Evolutionary conservation across 495 filamentous ascomycete genomes (phyloP), one percentile per base, ranked within the genome.

Genomic region (Penicillium cataractarum): DNA sequence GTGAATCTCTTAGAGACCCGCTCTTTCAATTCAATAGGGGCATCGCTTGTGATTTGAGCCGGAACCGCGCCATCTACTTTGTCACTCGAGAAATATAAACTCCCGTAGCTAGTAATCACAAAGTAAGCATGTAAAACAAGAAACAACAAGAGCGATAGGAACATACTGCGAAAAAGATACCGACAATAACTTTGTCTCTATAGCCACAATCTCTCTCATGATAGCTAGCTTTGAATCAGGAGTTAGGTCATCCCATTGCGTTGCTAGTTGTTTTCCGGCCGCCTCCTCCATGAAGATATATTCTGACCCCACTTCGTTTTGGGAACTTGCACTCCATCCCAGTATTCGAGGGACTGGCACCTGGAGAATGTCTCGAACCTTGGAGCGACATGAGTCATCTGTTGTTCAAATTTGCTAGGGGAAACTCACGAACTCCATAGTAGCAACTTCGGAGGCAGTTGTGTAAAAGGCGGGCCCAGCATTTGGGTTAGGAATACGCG

Each of bases 401-500:
- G 27, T 4, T 31, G 35, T 15, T 54, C 21, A n/a, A 39, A 22
- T 24, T 33, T 58, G 15, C n/a, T 2, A 6, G 12, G 10, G 4
- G 42, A 40, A 60, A 62, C 66, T 48, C 26, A 77, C 66, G 63
- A 76, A 73, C 29, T 70, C 64, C 59, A 76, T 70, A 9, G 78
- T 80, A 10, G 78, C 78, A 54, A 77, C 73, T 63, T 79, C 75
- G 22, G 75, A 79, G 6, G 76, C 75, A 22, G 70, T 70, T 10
- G 71, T 65, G 39, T 73, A 69, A 39, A 71, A 67, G 19, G 62
- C 33, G 10, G 69, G 73, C 7, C 68, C 68, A 7, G 74, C 69
- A 52, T 69, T 71, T 55, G 67, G 67, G 39, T 74, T 76, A 19
- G 73, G 73, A 29, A 78, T 61, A 32, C 71, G 63, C 21, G 71